A percentile compares a stretch with the other conserved stretches of the same genome.
Evolutionary conservation across 768 basidiomycete species (phyloP).

Genomic region (Podaxis sp.): DNA sequence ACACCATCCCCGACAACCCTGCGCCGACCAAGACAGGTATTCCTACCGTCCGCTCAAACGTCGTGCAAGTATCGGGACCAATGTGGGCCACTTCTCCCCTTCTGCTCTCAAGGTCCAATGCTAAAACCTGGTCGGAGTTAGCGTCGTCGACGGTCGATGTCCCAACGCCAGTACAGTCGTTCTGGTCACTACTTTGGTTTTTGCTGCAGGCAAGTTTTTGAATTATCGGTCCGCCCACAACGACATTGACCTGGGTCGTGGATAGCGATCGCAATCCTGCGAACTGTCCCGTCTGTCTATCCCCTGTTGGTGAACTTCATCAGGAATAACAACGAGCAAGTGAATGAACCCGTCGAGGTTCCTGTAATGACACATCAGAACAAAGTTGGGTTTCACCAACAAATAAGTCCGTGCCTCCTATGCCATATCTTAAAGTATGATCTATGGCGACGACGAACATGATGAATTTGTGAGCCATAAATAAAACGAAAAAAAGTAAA

Average conservation of each 20-base stretch:
- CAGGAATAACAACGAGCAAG: not conserved
- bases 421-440: constrained; percentile 59
- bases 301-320: not conserved
- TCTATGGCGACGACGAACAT: constrained; percentile 83
- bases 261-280: not conserved
- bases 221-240: not conserved
- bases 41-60: no score
- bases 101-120: no score
- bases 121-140: not conserved
- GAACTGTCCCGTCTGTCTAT: not conserved
- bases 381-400: no score
- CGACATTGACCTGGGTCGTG: not conserved
- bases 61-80: no score
- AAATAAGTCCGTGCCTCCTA: no score
- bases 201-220: not conserved
- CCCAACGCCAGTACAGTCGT: not conserved
- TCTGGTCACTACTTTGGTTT: not conserved
- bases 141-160: not conserved
- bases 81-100: no score
- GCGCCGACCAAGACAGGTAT: no score
- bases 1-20: no score
- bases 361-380: not conserved
- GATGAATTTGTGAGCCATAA: constrained; percentile 71
- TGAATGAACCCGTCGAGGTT: not conserved
- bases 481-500: constrained; percentile 57